These are phyloP conservation scores for Sporothrix pseudoabietina DNA, from an alignment of 2,329 filamentous ascomycete genomes.

Conservation along the genomic window DNA sequence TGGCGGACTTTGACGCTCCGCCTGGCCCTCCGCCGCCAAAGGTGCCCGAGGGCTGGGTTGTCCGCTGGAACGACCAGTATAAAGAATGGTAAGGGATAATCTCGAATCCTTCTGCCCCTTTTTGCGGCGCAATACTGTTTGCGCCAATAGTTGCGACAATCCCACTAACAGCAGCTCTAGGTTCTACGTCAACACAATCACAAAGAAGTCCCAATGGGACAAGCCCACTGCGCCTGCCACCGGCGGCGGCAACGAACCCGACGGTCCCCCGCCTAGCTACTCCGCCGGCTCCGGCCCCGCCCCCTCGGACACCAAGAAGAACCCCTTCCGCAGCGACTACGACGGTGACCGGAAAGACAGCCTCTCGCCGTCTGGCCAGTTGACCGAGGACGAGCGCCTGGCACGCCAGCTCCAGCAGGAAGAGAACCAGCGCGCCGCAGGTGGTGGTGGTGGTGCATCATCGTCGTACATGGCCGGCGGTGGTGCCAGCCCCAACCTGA, in stretches of 20 bases:
- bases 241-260: slow-evolving; percentile 46
- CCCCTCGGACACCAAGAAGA: slow-evolving; percentile 63
- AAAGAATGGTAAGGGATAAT: slow-evolving; percentile 64
- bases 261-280: slow-evolving; percentile 70
- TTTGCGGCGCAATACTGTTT: not conserved
- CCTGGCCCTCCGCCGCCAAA: slow-evolving; percentile 59
- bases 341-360: slow-evolving; percentile 42
- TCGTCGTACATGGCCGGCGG: slow-evolving; percentile 42
- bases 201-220: slow-evolving; percentile 90
- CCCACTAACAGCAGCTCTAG: slow-evolving; percentile 45
- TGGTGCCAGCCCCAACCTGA: slow-evolving; percentile 37
- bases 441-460: slow-evolving; percentile 42
- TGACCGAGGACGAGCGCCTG: slow-evolving; percentile 69
- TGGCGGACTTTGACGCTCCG: slow-evolving; percentile 59
- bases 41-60: slow-evolving; percentile 80
- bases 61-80: slow-evolving; percentile 84
- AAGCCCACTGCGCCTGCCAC: slow-evolving; percentile 70
- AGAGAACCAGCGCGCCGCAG: slow-evolving; percentile 63
- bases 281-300: slow-evolving; percentile 51
- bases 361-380: slow-evolving; percentile 42
- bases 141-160: slow-evolving; percentile 26
- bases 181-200: slow-evolving; percentile 90
- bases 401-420: slow-evolving; percentile 81
- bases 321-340: slow-evolving; percentile 59
- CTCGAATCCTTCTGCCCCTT: not conserved